Conservation (phyloP, 768 basidiomycete species). For the Leccinum subtestaceum region DNA sequence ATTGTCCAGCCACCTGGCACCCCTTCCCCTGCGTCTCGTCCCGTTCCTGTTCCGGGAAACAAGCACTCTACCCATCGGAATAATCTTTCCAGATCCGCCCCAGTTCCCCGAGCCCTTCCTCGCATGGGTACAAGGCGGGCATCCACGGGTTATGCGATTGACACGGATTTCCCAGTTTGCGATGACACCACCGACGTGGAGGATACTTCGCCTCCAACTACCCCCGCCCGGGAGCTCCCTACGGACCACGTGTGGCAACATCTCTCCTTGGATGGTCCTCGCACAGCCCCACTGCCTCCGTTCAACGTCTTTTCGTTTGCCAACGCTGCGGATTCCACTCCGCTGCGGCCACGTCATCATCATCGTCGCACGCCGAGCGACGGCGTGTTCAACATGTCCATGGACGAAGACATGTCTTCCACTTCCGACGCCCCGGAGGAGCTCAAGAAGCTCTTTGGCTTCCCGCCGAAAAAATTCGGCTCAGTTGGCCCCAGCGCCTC, state of each 20-base stretch:
- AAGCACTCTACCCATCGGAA: conserved; percentile 15
- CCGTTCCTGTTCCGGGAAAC: conserved; percentile 49
- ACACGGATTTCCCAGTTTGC: conserved; percentile 57
- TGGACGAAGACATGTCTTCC: conserved; percentile 59
- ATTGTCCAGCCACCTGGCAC: conserved; percentile 30
- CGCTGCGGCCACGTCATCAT: conserved; percentile 36
- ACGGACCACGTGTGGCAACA: conserved; percentile 32
- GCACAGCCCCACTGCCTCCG: conserved; percentile 49
- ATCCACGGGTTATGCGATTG: conserved; percentile 29
- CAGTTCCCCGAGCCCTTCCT: conserved; percentile 37
- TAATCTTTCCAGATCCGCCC: conserved; percentile 52
- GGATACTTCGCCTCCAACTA: conserved; percentile 44
- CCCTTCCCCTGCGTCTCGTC: conserved; percentile 39
- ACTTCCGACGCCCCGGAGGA: conserved; percentile 41
- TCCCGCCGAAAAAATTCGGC: conserved; percentile 30
- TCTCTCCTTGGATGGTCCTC: conserved; percentile 40
- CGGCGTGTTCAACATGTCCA: conserved; percentile 71
- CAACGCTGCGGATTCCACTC: conserved; percentile 30
- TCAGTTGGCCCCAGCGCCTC: conserved; percentile 28
- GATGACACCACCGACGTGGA: conserved; percentile 63
- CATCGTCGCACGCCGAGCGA: conserved; percentile 69
- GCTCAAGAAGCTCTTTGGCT: conserved; percentile 33
- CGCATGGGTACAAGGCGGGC: conserved; percentile 34
- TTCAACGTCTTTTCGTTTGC: conserved; percentile 41
- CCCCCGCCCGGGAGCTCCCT: conserved; percentile 49